phyloP scores from a whole-genome alignment of 2,329 filamentous ascomycete species.

The Ophiocordyceps australis region DNA sequence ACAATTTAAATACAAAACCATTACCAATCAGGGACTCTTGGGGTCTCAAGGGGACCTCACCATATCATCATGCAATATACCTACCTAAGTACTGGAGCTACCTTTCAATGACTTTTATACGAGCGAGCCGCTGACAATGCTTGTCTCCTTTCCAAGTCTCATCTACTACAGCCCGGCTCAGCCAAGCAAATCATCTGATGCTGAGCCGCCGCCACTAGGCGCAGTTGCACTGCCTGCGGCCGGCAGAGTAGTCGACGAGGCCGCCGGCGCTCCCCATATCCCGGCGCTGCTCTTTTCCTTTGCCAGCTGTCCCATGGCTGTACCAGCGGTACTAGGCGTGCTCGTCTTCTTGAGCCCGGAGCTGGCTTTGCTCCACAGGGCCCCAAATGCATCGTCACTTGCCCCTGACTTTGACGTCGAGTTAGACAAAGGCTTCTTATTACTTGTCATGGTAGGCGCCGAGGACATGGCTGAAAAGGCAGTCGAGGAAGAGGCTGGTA shows the following conservation, averaged over 20 bases:
- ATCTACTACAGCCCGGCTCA: conserved; percentile 7
- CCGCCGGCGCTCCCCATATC: conserved; percentile 67
- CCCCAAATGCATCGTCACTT: conserved; percentile 76
- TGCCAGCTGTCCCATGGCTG: conserved; percentile 84
- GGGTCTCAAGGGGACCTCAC: no score
- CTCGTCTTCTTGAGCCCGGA: conserved; percentile 56
- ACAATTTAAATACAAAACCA: no score
- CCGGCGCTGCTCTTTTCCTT: conserved; percentile 93
- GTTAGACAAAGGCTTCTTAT: conserved; percentile 28
- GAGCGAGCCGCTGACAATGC: no score
- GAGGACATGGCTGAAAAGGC: no score
- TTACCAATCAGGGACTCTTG: no score
- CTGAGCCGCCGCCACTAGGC: conserved; percentile 16
- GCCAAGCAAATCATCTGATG: conserved; percentile 29
- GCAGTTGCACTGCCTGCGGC: conserved; percentile 8
- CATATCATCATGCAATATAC: no score
- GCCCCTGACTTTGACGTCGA: conserved; percentile 30
- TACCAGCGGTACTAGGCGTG: conserved; percentile 41
- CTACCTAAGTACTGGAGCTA: no score
- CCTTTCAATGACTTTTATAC: no score
- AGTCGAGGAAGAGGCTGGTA: no score
- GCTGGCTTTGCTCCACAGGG: conserved; percentile 63
- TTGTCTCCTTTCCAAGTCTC: neutral
- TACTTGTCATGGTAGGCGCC: conserved; percentile 21
- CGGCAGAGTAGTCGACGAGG: conserved; percentile 14